Percentiles rank a stretch among this genome's conserved stretches.
These are phyloP conservation scores for Talaromyces sp. DNA, from an alignment of 2,329 filamentous ascomycete genomes.

Conservation along the genomic window DNA sequence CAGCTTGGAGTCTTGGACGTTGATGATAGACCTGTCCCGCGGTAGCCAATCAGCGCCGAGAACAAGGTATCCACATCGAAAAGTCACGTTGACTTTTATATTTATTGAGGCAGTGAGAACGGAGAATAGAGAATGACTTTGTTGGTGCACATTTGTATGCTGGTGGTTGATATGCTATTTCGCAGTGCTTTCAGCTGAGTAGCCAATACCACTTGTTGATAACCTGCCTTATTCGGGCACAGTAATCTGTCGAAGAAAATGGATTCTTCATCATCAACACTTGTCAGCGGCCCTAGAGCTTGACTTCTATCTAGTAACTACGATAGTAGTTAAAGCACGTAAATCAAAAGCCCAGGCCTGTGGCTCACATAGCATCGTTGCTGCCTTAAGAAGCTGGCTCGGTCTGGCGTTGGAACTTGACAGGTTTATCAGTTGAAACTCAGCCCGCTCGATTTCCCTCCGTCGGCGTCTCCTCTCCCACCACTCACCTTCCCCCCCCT, in stretches of 20 bases:
- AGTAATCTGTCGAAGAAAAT: background rate
- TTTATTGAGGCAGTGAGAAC: background rate
- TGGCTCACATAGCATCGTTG: background rate
- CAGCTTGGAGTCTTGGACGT: background rate
- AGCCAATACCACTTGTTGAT: background rate
- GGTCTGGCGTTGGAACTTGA: background rate
- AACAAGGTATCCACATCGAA: background rate
- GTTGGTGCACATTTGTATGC: background rate
- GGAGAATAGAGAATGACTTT: background rate
- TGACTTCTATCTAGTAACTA: background rate
- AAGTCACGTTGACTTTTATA: background rate
- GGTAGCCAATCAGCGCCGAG: slow-evolving; percentile 8
- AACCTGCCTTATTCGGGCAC: background rate
- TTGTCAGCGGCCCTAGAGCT: background rate
- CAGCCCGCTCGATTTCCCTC: background rate
- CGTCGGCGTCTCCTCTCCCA: slow-evolving; percentile 19
- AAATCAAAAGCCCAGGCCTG: background rate
- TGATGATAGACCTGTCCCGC: background rate
- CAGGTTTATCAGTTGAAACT: slow-evolving; percentile 6
- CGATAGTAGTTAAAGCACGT: too few species aligned
- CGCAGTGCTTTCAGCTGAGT: background rate
- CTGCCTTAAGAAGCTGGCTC: slow-evolving; percentile 15
- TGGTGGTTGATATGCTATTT: background rate
- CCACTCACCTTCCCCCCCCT: slow-evolving; percentile 16
- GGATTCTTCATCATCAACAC: background rate